Conservation (phyloP, 2,329 filamentous ascomycete genomes). For the Knufia petricola region DNA sequence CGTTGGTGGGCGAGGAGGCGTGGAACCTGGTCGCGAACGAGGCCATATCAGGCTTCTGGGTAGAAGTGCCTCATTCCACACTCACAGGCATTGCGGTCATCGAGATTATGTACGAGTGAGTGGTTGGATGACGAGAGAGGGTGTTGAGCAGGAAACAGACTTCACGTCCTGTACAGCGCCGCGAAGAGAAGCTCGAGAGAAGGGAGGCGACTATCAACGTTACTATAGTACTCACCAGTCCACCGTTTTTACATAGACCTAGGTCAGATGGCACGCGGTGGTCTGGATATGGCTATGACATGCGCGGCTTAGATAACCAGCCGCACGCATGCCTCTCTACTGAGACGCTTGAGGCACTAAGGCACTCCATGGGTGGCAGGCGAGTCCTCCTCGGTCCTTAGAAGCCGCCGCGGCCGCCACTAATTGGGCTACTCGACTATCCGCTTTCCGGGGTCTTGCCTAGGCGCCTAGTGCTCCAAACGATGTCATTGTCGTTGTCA, state of each 20-base stretch:
- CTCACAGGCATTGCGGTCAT: slow-evolving; percentile 9
- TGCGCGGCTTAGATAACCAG: background rate
- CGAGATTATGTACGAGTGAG: slow-evolving; percentile 14
- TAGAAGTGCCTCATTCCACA: background rate
- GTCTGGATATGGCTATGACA: too few relatives aligned
- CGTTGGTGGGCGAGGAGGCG: background rate
- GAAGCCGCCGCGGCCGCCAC: background rate
- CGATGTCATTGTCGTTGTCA: background rate
- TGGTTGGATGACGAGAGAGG: slow-evolving; percentile 6
- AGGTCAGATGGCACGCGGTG: background rate
- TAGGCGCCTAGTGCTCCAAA: background rate
- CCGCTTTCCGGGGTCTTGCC: too few relatives aligned
- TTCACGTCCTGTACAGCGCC: too few relatives aligned
- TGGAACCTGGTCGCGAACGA: slow-evolving; percentile 2
- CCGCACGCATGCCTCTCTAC: background rate
- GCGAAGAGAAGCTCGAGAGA: background rate
- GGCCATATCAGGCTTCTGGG: slow-evolving; percentile 6
- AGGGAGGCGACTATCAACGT: background rate
- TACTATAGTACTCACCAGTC: background rate
- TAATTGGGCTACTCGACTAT: too few relatives aligned
- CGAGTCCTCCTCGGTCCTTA: background rate
- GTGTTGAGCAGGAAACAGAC: background rate
- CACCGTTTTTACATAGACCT: background rate
- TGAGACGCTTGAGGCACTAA: too few relatives aligned
- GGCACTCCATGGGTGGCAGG: too few relatives aligned